phyloP scores from a whole-genome alignment of 2,329 filamentous ascomycete genomes.

The Xylariales sp. region DNA sequence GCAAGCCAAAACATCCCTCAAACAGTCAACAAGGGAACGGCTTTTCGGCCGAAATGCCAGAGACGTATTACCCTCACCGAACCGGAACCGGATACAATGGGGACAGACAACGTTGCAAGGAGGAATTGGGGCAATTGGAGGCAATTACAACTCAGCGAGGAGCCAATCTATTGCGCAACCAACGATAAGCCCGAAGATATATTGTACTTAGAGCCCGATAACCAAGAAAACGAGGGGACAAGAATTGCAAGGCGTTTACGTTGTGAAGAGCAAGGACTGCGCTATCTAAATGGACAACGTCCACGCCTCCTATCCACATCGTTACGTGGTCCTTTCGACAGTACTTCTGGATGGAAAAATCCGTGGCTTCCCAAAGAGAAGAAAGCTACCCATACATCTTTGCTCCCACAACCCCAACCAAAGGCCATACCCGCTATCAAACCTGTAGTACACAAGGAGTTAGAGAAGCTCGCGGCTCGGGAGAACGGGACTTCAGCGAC shows the following conservation, averaged over 20 bases:
- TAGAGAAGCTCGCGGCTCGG: constrained; percentile 6
- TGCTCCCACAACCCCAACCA: constrained; percentile 3
- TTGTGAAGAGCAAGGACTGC: constrained; percentile 55
- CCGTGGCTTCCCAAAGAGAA: constrained; percentile 40
- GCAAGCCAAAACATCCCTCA: no score
- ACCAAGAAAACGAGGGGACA: constrained; percentile 46
- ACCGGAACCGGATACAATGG: constrained; percentile 1
- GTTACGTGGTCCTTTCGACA: constrained; percentile 58
- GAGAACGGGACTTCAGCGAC: constrained; percentile 10
- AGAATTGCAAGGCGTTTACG: constrained; percentile 46
- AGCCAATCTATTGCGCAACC: constrained; percentile 45
- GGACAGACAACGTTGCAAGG: background rate
- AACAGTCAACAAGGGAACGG: no score
- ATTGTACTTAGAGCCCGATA: constrained; percentile 52
- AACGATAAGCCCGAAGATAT: constrained; percentile 37
- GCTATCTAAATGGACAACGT: constrained; percentile 51
- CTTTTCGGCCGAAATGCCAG: no score
- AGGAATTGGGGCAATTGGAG: background rate
- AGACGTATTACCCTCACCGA: no score
- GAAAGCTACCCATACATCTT: background rate
- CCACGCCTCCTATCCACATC: constrained; percentile 56
- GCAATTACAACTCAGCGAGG: constrained; percentile 21
- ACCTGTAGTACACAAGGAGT: constrained; percentile 6
- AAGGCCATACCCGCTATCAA: constrained; percentile 11
- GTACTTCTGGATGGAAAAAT: constrained; percentile 44